Base-by-base conservation (phyloP, 108 stramenopile genomes). In the Cyclotella atomus region DNA sequence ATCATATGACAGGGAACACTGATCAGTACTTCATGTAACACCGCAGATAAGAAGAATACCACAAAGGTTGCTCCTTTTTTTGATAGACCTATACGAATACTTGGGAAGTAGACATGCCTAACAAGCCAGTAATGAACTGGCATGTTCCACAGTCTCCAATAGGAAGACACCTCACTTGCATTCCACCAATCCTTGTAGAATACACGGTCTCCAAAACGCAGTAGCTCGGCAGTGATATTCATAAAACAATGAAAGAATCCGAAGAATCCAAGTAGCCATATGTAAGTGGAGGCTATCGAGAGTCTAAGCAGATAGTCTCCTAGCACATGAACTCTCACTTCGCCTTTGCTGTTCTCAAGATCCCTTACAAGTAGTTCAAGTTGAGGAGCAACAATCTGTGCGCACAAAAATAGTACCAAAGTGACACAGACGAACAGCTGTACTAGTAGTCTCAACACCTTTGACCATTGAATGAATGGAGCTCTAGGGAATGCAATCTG, bases 71-170 rank as follows among this genome's bases (percentile, higher is more conserved):
- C 89, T 9, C 68, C 65, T 12, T 50, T 59, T 69, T 95, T 96
- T 20, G 85, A 77, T n/a, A 88, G 55, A 0, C 91, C 91, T 24
- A 75, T 54, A 28, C 95, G 77, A 34, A 95, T 66, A 29, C 86
- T 91, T 0, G 95, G 97, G 63, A 98, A 94, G 70, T 94, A 98
- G 2, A 95, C 41, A 68, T 98, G 97, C 16, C 98, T 87, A 27
- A 96, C 87, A 32, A 89, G 79, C 97, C 97, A 97, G 60, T 94
- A 92, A 69, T 97, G 97, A 0, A 97, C 97, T 8, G 97, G 97
- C 68, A 96, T 84, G 71, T 97, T 97, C 97, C 95, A 97, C 1
- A 95, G 67, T 23, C 96, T 67, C 97, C 97, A 98, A 73, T 97
- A 98, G 6, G 88, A 82, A 32, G 68, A 70, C 15, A 70, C 87